Evolutionary conservation across 2,329 filamentous ascomycete species (phyloP).

Genomic region (Neoarthrinium moseri): DNA sequence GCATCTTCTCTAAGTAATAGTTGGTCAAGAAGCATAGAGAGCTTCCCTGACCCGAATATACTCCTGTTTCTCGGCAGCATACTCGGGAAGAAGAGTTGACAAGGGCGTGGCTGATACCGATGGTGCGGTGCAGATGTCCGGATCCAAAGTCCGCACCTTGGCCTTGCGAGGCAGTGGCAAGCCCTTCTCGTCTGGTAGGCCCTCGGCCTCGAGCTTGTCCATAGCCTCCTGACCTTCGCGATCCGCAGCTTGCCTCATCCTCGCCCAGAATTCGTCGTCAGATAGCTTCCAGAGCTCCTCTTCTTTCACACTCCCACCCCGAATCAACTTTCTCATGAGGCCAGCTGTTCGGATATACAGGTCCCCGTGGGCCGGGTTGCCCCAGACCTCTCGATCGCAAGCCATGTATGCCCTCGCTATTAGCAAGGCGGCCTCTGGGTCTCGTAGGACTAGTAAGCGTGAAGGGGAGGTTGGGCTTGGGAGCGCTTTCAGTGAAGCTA

Average conservation of each 20-base stretch:
- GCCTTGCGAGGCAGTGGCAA: slow-evolving; percentile 24
- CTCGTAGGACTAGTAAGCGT: slow-evolving; percentile 30
- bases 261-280: slow-evolving; percentile 33
- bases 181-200: slow-evolving; percentile 19
- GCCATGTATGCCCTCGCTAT: slow-evolving; percentile 32
- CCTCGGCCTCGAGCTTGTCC: slow-evolving; percentile 19
- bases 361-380: slow-evolving; percentile 32
- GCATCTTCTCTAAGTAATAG: too few species aligned
- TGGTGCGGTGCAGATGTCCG: slow-evolving; percentile 22
- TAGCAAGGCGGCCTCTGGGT: slow-evolving; percentile 25
- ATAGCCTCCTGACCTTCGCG: slow-evolving; percentile 16
- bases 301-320: slow-evolving; percentile 23
- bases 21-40: slow-evolving; percentile 12
- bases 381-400: slow-evolving; percentile 35
- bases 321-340: slow-evolving; percentile 25
- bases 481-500: slow-evolving; percentile 25
- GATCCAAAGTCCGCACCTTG: slow-evolving; percentile 32
- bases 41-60: slow-evolving; percentile 15
- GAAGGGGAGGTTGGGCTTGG: slow-evolving; percentile 21
- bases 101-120: slow-evolving; percentile 14
- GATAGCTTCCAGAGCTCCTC: slow-evolving; percentile 31
- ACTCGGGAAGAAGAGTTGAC: slow-evolving; percentile 18
- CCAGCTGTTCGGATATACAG: slow-evolving; percentile 31
- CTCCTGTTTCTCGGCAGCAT: slow-evolving; percentile 16
- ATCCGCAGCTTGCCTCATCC: slow-evolving; percentile 21